phyloP scores from a whole-genome alignment of 768 basidiomycete species.

The Tylopilus intermedius region DNA sequence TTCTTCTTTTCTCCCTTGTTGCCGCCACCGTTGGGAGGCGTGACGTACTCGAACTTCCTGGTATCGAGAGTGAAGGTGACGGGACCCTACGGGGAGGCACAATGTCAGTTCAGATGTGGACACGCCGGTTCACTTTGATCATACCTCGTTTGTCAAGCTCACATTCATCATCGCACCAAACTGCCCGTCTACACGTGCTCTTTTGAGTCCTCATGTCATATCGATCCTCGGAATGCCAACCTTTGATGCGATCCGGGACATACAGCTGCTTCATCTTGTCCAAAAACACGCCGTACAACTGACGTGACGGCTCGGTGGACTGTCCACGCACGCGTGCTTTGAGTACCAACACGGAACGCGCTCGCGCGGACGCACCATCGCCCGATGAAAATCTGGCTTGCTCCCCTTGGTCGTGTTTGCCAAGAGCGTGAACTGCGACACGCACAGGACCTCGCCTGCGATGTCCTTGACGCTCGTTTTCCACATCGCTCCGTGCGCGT shows the following conservation, averaged over 20 bases:
- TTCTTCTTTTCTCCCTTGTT: constrained; percentile 12
- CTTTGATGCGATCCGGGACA: constrained; percentile 72
- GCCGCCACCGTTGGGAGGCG: constrained; percentile 12
- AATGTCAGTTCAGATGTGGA: neutral
- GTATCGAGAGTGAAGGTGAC: constrained; percentile 83
- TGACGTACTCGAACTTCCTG: constrained; percentile 67
- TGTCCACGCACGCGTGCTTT: constrained; percentile 27
- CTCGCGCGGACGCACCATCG: constrained; percentile 61
- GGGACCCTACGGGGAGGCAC: constrained; percentile 52
- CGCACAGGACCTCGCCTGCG: constrained; percentile 86
- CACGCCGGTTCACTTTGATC: constrained; percentile 8
- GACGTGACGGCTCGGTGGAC: constrained; percentile 62
- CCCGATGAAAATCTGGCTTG: constrained; percentile 89
- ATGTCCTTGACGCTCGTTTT: constrained; percentile 84
- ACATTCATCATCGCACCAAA: constrained; percentile 98
- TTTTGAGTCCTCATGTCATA: neutral
- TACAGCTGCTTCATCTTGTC: constrained; percentile 63
- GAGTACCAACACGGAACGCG: neutral
- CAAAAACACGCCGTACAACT: constrained; percentile 70
- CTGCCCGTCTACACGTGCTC: constrained; percentile 59
- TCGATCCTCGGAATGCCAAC: constrained; percentile 31
- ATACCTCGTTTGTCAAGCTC: constrained; percentile 78
- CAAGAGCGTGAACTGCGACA: constrained; percentile 90
- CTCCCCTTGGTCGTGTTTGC: constrained; percentile 84
- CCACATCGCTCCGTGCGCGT: constrained; percentile 69